Evolutionary conservation across 2,329 filamentous ascomycete genomes (phyloP).

Genomic region (Apiospora aurea): DNA sequence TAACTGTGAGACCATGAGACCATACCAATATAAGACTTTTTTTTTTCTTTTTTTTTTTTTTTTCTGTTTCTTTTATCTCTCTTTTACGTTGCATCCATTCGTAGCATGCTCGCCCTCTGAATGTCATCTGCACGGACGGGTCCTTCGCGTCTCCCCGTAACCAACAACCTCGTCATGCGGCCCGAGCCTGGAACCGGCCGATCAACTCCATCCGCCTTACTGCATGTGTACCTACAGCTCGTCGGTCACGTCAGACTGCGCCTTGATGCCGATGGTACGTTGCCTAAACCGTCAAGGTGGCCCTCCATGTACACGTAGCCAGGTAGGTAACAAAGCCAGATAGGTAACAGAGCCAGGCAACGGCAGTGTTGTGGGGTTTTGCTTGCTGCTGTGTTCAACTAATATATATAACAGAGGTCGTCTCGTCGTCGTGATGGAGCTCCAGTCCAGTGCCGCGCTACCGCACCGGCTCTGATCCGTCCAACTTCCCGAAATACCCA

Average conservation of each 20-base stretch:
- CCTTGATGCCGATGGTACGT: not conserved
- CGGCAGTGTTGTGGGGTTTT: not conserved
- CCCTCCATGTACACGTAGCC: not conserved
- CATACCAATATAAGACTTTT: no score
- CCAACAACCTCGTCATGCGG: not conserved
- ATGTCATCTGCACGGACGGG: no score
- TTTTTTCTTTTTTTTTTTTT: no score
- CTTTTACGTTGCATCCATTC: not conserved
- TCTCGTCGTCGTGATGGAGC: not conserved
- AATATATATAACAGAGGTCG: no score
- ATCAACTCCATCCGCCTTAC: not conserved
- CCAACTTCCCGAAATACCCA: not conserved
- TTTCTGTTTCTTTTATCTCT: no score
- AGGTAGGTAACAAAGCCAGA: not conserved
- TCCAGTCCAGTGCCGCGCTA: not conserved
- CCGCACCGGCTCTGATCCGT: conserved; percentile 8
- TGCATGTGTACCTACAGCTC: not conserved
- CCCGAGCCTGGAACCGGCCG: not conserved
- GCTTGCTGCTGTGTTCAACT: not conserved
- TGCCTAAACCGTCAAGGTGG: not conserved
- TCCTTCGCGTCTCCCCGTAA: not conserved
- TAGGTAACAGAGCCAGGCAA: not conserved
- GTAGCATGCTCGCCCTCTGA: no score
- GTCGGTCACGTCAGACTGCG: not conserved
- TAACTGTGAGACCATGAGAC: no score